phyloP scores from a whole-genome alignment of 768 basidiomycete genomes.

The Tylopilus vinaceipallidus region DNA sequence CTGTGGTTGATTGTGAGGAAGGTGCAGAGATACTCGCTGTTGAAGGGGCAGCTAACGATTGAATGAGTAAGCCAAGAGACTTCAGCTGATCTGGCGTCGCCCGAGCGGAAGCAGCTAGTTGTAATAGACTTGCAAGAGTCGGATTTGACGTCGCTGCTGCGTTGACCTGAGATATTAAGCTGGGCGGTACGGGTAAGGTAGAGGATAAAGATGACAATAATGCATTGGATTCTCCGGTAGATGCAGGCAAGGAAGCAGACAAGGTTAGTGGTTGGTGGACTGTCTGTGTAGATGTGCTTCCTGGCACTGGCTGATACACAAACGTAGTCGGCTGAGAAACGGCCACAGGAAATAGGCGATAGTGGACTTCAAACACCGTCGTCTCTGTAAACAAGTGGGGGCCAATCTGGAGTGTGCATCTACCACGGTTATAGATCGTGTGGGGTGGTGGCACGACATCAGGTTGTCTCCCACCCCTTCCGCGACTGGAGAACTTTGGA shows the following conservation, averaged over 20 bases:
- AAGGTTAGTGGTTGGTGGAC: constrained; percentile 25
- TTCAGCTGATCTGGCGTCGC: constrained; percentile 66
- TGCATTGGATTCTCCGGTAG: constrained; percentile 36
- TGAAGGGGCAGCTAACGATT: constrained; percentile 48
- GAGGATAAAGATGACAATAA: constrained; percentile 45
- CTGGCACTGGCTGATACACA: constrained; percentile 27
- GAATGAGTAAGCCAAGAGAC: constrained; percentile 70
- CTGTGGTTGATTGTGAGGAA: constrained; percentile 4
- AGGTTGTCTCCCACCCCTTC: constrained; percentile 55
- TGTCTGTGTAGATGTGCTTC: constrained; percentile 28
- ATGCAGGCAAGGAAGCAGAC: constrained; percentile 18
- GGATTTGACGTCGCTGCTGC: constrained; percentile 65
- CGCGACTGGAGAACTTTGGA: constrained; percentile 67
- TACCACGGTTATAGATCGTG: constrained; percentile 61
- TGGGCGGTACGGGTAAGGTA: constrained; percentile 50
- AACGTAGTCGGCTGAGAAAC: constrained; percentile 24
- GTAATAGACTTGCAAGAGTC: constrained; percentile 62
- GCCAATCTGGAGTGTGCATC: constrained; percentile 70
- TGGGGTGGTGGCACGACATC: constrained; percentile 61
- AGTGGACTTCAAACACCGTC: constrained; percentile 70
- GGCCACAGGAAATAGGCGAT: constrained; percentile 40
- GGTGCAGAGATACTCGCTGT: constrained; percentile 2
- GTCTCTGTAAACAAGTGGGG: constrained; percentile 73
- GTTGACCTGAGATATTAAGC: constrained; percentile 63
- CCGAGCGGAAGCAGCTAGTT: constrained; percentile 57